Evolutionary conservation across 495 filamentous ascomycete species (phyloP), one percentile per base, ranked within the genome.

Genomic region (Aspergillus coremiiformis): DNA sequence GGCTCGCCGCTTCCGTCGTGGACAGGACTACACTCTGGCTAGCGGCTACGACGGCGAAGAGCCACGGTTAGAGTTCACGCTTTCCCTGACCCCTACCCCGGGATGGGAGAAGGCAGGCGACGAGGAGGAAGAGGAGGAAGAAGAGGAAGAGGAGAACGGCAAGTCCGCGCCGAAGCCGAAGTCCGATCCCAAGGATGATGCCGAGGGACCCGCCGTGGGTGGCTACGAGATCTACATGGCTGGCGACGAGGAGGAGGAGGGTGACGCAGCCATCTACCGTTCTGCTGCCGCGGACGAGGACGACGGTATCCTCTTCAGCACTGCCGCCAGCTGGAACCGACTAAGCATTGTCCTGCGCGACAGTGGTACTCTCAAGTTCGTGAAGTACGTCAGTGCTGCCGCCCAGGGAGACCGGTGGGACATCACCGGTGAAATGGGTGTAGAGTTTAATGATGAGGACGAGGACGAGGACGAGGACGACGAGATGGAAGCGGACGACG

Each of bases 371-470:
- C 76, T 98, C 61, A 81, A 85, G 69, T 97, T 97, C 64, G 90
- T 96, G 62, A 99, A 97, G 76, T 99, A 96, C 66, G 87, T 97
- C 32, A 91, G 86, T 72, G 74, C 72, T 14, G 77, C 70, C 27
- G 92, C 93, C 4, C 80, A 79, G 61, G 92, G 93, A 14, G 94
- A 96, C 69, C 78, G 93, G 32, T 99, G 92, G 91, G 93, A 99
- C 74, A 70, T 96, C 24, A 79, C 78, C 32, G 94, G 83, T 1
- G 83, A 78, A 27, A 69, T 77, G 57, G 73, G 67, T 0, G 72
- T 78, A 33, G 66, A 72, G 27, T 73, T 74, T 52, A 69, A 67
- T 14, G 74, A 73, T 5, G 59, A 62, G 22, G 70, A 72, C 19
- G 68, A 68, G 6, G 68, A 71, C 5, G 72, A 74, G 0, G 66